Evolutionary conservation across 176 grass and related monocot genomes (phyloP), one percentile per base, ranked within the genome.

Genomic region (Zoysia pacifica): DNA sequence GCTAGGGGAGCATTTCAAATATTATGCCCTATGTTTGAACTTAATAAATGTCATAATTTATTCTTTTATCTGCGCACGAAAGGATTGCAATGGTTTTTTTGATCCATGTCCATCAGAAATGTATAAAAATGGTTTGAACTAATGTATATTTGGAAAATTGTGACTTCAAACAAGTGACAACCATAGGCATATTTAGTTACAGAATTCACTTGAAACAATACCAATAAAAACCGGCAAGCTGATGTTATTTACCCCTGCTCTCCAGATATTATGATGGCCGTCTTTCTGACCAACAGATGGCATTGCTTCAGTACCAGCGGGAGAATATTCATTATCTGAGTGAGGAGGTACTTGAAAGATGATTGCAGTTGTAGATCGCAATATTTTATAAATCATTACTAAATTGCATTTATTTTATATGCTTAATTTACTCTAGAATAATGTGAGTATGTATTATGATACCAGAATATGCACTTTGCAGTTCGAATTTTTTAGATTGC

Each of bases 261-360:
- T 65, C 46, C 70, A 97, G 90, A 85, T 93, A 94, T 84, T 89
- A 86, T 86, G 95, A 98, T 86, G 92, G 90, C 18, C 83, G 81
- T 64, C 83, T 98, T 81, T 98, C 95, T 77, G 95, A 98, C 70
- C 95, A 98, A 86, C 95, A 98, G 84, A 98, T 94, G 92, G 92
- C 90, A 16, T 83, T 98, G 62, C 88, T 98, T 77, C 95, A 94
- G 69, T 98, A 98, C 71, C 95, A 98, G 87, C 86, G 88, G 84
- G 95, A 98, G 91, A 98, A 98, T 62, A 91, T 98, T 81, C 95
- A 98, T 89, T 98, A 91, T 84, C 75, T 98, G 89, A 98, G 92
- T 49, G 95, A 98, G 72, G 95, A 98, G 92, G 95, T 98, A 94
- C 10, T 75, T 36, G 20, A 5, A 83, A 62, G 47, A 75, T 75